These are phyloP conservation scores for Penicillium coprophilum DNA, from an alignment of 495 filamentous ascomycete genomes.

Conservation along the genomic window DNA sequence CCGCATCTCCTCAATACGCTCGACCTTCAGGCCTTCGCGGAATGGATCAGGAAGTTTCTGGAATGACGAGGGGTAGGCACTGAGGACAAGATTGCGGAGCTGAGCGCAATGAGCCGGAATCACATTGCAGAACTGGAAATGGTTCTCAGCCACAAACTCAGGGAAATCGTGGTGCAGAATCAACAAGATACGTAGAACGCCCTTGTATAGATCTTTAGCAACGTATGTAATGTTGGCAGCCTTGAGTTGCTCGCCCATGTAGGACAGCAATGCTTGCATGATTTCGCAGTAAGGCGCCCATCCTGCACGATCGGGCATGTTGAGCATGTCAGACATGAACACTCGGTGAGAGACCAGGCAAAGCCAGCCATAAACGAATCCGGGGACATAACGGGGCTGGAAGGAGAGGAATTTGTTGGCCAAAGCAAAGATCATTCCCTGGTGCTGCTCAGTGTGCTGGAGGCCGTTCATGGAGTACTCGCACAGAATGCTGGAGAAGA, in stretches of 20 bases:
- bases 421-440: constrained; percentile 69
- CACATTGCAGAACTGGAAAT: constrained; percentile 78
- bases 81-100: constrained; percentile 83
- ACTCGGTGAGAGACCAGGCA: constrained; percentile 77
- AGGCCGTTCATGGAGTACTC: constrained; percentile 55
- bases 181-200: constrained; percentile 74
- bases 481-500: constrained; percentile 82
- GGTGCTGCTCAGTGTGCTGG: constrained; percentile 56
- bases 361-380: constrained; percentile 84
- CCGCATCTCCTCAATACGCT: constrained; percentile 74
- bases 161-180: constrained; percentile 93
- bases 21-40: constrained; percentile 73
- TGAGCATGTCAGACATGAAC: constrained; percentile 80
- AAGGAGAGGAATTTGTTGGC: constrained; percentile 73
- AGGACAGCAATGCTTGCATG: constrained; percentile 69
- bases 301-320: constrained; percentile 64
- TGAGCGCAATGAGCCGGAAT: constrained; percentile 86
- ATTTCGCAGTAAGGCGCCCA: constrained; percentile 76
- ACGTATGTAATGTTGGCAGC: constrained; percentile 64
- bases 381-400: constrained; percentile 71
- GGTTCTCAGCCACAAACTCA: constrained; percentile 85
- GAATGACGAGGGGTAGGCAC: constrained; percentile 74
- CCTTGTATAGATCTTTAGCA: constrained; percentile 81
- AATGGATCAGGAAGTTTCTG: constrained; percentile 81
- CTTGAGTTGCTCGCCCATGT: constrained; percentile 79